Conservation (phyloP, 768 basidiomycete species). For the Kwoniella shandongensis region DNA sequence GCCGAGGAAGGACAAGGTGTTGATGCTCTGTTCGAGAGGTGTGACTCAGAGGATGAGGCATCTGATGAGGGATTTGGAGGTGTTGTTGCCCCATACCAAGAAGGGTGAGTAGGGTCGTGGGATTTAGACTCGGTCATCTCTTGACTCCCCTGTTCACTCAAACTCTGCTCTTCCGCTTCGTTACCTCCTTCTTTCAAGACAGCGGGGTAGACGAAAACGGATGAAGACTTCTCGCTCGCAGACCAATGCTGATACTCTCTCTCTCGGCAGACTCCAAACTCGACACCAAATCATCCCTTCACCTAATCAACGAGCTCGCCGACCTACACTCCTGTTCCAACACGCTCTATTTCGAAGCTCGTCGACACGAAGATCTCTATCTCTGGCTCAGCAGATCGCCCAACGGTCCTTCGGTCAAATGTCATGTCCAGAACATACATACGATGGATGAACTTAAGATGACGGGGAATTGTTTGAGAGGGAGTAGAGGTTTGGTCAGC, state of each 20-base stretch:
- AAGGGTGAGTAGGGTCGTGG: conserved; percentile 66
- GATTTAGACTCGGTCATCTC: neutral
- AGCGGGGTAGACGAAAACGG: neutral
- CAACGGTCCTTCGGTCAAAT: conserved; percentile 93
- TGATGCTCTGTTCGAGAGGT: conserved; percentile 88
- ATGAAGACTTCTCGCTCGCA: neutral
- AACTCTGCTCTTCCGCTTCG: neutral
- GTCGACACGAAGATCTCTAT: conserved; percentile 92
- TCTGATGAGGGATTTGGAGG: conserved; percentile 90
- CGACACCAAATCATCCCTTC: conserved; percentile 90
- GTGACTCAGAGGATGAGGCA: conserved; percentile 96
- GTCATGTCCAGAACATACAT: conserved; percentile 97
- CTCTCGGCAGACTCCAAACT: conserved; percentile 79
- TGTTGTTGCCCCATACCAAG: conserved; percentile 87
- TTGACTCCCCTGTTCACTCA: too few relatives aligned
- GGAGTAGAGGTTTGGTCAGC: conserved; percentile 83
- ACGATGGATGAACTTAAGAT: conserved; percentile 99
- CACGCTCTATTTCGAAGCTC: conserved; percentile 92
- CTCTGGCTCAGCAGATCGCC: conserved; percentile 96
- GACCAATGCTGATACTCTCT: neutral
- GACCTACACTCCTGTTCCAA: conserved; percentile 98
- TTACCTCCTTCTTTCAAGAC: too few relatives aligned
- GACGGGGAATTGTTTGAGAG: conserved; percentile 98
- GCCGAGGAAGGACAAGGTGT: conserved; percentile 92
- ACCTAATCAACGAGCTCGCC: conserved; percentile 90